Evolutionary conservation across 257 asterid genomes (phyloP), one percentile per base, ranked within the genome.

Genomic region (Verbascum thapsus): DNA sequence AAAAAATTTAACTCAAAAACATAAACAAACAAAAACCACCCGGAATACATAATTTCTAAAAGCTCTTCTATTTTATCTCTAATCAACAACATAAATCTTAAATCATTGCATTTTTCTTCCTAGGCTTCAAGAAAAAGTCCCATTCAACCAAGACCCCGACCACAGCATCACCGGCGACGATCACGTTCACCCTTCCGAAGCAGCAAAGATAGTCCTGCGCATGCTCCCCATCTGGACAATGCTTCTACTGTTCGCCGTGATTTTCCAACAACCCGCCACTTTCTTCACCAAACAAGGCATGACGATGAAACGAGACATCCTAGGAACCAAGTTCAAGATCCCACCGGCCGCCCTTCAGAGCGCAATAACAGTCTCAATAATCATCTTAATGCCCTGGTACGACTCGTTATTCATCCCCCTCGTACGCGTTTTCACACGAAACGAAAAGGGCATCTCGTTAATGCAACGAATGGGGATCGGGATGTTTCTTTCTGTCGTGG

Each of bases 261-360:
- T 90, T 11, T 90, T 87, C 79, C 99, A 90, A 63, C 96, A 85
- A 9, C 99, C 99, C 0, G 86, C 90, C 1, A 94, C 99, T 0
- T 94, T 94, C 69, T 94, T 94, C 83, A 94, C 98, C 50, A 90
- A 94, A 54, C 99, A 94, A 72, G 99, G 99, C 45, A 86, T 87
- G 95, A 73, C 96, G 10, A 85, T 88, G 97, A 67, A 53, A 70
- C 64, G 99, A 45, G 84, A 78, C 84, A 72, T 84, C 84, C 71
- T 84, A 0, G 91, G 95, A 9, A 59, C 55, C 56, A 58, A 63
- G 3, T 85, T 94, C 85, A 82, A 77, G 67, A 85, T 94, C 70
- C 99, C 99, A 2, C 98, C 99, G 7, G 98, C 99, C 15, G 96
- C 99, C 0, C 82, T 94, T 0, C 99, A 94, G 48, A 85, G 96